Percentiles rank a stretch among this genome's conserved stretches.
These are phyloP conservation scores for Solanum rostratum DNA, from an alignment of 257 asterid species.

Conservation along the genomic window DNA sequence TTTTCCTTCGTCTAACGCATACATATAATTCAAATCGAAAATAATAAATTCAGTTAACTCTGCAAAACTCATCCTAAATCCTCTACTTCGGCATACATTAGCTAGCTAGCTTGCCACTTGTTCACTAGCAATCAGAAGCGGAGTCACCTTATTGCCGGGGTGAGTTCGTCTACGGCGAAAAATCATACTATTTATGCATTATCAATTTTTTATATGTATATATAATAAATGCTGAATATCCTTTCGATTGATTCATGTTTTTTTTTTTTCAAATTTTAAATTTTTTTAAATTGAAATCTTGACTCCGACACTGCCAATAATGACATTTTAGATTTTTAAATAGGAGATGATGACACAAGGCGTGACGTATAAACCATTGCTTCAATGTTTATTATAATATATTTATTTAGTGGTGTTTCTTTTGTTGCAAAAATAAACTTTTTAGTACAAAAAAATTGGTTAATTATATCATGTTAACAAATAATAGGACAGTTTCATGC, in stretches of 20 bases:
- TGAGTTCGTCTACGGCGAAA: too few species aligned
- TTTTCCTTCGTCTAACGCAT: accelerated
- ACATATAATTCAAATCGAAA: not conserved
- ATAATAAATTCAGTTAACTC: not conserved
- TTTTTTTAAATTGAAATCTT: too few species aligned
- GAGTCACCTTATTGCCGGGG: too few species aligned
- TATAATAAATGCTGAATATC: too few species aligned
- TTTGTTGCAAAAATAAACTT: not conserved
- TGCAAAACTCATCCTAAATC: not conserved
- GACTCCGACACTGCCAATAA: too few species aligned
- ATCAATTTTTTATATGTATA: too few species aligned
- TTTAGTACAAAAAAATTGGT: not conserved
- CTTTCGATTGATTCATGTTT: too few species aligned
- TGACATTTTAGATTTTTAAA: not conserved
- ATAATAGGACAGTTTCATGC: not conserved
- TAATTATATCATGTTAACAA: not conserved
- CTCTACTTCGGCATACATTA: not conserved
- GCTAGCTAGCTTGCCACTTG: not conserved
- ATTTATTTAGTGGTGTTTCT: not conserved
- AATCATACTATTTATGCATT: too few species aligned
- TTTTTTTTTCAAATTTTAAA: too few species aligned
- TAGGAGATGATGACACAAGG: not conserved
- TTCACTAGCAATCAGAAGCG: not conserved
- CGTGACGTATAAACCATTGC: not conserved
- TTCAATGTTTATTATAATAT: not conserved